Conservation (phyloP, 768 basidiomycete species). For the Leccinum ochraceum region DNA sequence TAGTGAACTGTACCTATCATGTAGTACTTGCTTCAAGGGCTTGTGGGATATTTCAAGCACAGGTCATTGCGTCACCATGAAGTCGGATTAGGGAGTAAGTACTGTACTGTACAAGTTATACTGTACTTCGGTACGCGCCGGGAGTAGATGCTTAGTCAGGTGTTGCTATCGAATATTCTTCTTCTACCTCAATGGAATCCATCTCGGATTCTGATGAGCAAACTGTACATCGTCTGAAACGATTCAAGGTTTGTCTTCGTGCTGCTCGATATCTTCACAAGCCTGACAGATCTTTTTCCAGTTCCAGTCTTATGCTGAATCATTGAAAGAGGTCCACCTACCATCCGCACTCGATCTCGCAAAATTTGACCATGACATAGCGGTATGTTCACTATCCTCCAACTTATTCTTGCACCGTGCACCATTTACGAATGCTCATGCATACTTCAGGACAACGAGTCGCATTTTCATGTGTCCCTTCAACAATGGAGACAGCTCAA, state of each 20-base stretch:
- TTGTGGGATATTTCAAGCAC: too few relatives aligned
- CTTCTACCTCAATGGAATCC: not conserved
- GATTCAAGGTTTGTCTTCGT: conserved; percentile 47
- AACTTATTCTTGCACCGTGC: not conserved
- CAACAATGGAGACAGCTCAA: conserved; percentile 80
- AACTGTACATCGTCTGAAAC: conserved; percentile 41
- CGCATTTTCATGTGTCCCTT: conserved; percentile 75
- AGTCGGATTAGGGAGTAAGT: too few relatives aligned
- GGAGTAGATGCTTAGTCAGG: not conserved
- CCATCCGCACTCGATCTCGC: conserved; percentile 61
- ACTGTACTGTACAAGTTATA: too few relatives aligned
- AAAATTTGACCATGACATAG: conserved; percentile 61
- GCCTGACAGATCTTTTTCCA: conserved; percentile 26
- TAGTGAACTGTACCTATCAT: too few relatives aligned
- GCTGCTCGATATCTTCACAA: not conserved
- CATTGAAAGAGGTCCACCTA: conserved; percentile 69
- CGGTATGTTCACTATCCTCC: conserved; percentile 32
- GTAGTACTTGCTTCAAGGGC: too few relatives aligned
- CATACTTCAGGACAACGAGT: conserved; percentile 64
- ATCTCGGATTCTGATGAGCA: conserved; percentile 20
- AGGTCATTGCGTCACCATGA: too few relatives aligned
- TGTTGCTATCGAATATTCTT: not conserved
- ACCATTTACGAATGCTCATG: not conserved
- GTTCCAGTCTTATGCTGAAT: conserved; percentile 74
- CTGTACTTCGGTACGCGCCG: too few relatives aligned